phyloP scores from a whole-genome alignment of 2,329 filamentous ascomycete species.

The Penicillium sp. region DNA sequence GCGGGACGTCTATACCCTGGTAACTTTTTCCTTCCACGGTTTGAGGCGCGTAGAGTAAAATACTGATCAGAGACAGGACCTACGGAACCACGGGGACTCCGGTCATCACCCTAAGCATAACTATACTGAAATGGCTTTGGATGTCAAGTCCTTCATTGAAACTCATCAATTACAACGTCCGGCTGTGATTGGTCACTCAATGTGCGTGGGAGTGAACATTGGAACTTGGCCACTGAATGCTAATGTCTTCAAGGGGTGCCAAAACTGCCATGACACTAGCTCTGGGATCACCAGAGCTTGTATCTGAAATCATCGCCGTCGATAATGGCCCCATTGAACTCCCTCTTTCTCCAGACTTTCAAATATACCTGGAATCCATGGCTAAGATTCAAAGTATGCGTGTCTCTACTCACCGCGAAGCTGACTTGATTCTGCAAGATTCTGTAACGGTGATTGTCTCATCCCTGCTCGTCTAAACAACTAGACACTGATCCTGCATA shows the following conservation, averaged over 20 bases:
- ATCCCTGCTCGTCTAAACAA: not conserved
- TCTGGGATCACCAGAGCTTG: conserved; percentile 17
- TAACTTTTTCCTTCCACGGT: not conserved
- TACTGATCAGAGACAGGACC: conserved; percentile 56
- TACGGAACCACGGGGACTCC: conserved; percentile 89
- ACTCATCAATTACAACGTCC: conserved; percentile 12
- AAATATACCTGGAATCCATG: conserved; percentile 49
- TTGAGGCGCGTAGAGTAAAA: conserved; percentile 10
- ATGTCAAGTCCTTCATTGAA: conserved; percentile 23
- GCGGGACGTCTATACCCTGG: conserved; percentile 11
- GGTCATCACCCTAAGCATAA: conserved; percentile 55
- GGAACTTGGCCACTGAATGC: not conserved
- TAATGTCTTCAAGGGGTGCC: conserved; percentile 3
- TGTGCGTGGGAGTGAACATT: not conserved
- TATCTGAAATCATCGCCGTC: conserved; percentile 23
- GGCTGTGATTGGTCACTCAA: conserved; percentile 13
- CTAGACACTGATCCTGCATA: not conserved
- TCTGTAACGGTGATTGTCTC: not conserved
- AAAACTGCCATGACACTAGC: conserved; percentile 25
- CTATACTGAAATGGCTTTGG: conserved; percentile 25
- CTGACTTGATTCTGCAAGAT: conserved; percentile 5
- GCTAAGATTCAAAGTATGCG: not conserved
- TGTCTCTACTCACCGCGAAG: conserved; percentile 5
- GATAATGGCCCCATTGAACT: conserved; percentile 24
- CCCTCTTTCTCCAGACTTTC: conserved; percentile 18